phyloP scores from a whole-genome alignment of 306 rosid genomes.

The Comarum palustre region DNA sequence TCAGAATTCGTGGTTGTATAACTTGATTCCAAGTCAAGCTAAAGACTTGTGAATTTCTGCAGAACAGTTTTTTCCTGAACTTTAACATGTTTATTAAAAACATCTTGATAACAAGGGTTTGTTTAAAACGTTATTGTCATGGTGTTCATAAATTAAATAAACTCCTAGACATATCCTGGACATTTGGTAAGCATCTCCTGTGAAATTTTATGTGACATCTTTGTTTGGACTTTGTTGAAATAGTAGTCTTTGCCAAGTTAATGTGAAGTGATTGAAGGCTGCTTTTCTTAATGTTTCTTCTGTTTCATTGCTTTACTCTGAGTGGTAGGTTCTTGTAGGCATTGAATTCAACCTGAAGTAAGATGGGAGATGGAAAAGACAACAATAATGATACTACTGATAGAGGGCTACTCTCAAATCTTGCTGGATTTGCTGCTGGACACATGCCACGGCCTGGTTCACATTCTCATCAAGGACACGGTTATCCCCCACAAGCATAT shows the following conservation, averaged over 20 bases:
- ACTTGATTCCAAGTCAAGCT: background rate
- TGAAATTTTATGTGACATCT: background rate
- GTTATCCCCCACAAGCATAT: constrained; percentile 25
- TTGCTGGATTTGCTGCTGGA: constrained; percentile 48
- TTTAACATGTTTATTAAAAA: background rate
- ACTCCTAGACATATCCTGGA: background rate
- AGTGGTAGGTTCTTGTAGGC: background rate
- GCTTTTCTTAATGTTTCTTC: background rate
- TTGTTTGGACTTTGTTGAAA: background rate
- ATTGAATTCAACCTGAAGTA: constrained; percentile 15
- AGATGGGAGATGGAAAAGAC: constrained; percentile 70
- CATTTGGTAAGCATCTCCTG: background rate
- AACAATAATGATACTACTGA: constrained; percentile 41
- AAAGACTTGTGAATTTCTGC: background rate
- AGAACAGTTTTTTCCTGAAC: background rate
- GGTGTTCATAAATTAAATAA: constrained; percentile 3
- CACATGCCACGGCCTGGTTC: constrained; percentile 40
- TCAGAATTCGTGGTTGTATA: background rate
- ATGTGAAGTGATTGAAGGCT: background rate
- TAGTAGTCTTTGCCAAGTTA: background rate
- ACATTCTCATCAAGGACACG: constrained; percentile 18
- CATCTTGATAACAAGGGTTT: background rate
- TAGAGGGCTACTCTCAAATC: constrained; percentile 57
- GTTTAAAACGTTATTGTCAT: background rate
- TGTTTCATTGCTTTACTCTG: background rate